Evolutionary conservation across 805 yeast genomes (phyloP).

Genomic region (Ogataea minuta): DNA sequence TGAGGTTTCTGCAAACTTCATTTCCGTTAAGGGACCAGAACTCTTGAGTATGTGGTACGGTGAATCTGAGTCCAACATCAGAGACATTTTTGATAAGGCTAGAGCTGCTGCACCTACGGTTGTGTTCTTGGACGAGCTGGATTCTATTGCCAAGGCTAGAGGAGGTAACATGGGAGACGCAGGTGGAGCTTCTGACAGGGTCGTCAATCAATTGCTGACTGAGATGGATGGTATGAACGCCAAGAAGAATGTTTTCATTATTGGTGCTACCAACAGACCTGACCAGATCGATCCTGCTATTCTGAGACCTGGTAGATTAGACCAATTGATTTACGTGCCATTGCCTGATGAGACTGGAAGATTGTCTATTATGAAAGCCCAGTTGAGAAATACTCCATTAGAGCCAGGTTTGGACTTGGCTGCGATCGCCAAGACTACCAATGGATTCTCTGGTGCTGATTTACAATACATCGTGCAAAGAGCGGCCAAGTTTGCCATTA

Average conservation of each 20-base stretch:
- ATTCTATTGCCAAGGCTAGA: constrained; percentile 95
- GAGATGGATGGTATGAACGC: constrained; percentile 99
- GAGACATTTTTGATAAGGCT: constrained; percentile 97
- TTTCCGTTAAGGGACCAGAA: constrained; percentile 96
- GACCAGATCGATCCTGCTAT: constrained; percentile 99
- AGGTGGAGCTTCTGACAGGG: constrained; percentile 96
- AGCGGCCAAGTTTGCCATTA: constrained; percentile 97
- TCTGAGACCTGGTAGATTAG: constrained; percentile 98
- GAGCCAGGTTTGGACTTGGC: constrained; percentile 92
- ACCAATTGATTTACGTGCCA: constrained; percentile 97
- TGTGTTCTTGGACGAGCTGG: constrained; percentile 96
- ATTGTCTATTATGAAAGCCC: constrained; percentile 89
- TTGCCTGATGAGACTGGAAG: constrained; percentile 96
- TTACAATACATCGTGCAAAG: constrained; percentile 96
- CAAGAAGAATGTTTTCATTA: constrained; percentile 96
- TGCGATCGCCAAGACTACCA: constrained; percentile 90
- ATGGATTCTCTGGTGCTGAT: constrained; percentile 99
- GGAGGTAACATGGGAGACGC: constrained; percentile 92
- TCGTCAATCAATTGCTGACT: constrained; percentile 90
- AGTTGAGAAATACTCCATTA: constrained; percentile 95
- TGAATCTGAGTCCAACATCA: constrained; percentile 95
- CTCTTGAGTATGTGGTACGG: constrained; percentile 98
- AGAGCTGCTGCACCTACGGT: constrained; percentile 99
- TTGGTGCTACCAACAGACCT: constrained; percentile 99
- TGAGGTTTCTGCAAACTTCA: constrained; percentile 97